Conservation (phyloP, 2,329 filamentous ascomycete species). For the Zymoseptoria brevis region DNA sequence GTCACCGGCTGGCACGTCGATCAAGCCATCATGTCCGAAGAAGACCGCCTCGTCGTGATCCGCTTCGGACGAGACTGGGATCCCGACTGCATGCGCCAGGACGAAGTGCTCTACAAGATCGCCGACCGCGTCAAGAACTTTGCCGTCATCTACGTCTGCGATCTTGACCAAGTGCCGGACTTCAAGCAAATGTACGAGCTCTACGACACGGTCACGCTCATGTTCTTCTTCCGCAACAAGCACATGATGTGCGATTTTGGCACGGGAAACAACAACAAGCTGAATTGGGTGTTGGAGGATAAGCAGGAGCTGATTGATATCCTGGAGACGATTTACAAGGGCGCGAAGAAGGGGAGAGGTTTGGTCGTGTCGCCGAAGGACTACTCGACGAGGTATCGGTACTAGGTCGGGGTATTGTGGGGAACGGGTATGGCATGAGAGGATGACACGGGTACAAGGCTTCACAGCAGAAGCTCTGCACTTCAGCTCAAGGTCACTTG, state of each 20-base stretch:
- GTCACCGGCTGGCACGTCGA: constrained; percentile 95
- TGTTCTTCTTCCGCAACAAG: constrained; percentile 98
- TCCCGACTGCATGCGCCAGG: constrained; percentile 71
- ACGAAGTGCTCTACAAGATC: constrained; percentile 92
- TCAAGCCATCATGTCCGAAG: constrained; percentile 84
- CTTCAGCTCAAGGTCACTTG: too few species aligned
- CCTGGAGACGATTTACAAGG: constrained; percentile 92
- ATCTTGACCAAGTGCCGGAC: constrained; percentile 82
- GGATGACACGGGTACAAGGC: neutral
- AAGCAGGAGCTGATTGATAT: constrained; percentile 99
- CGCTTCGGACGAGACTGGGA: constrained; percentile 86
- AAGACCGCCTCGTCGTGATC: constrained; percentile 88
- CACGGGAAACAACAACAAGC: constrained; percentile 97
- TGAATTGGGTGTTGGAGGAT: constrained; percentile 93
- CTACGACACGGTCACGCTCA: constrained; percentile 83
- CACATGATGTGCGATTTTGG: constrained; percentile 99
- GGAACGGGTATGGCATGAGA: neutral
- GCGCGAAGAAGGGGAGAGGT: constrained; percentile 97
- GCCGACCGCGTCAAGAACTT: constrained; percentile 92
- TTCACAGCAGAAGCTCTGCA: neutral
- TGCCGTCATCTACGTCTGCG: constrained; percentile 85
- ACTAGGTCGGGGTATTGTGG: constrained; percentile 34
- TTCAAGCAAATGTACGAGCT: constrained; percentile 89
- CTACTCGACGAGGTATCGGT: constrained; percentile 63
- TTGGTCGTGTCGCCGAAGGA: constrained; percentile 93